A percentile compares a stretch with the other conserved stretches of the same genome.
phyloP scores from a whole-genome alignment of 2,329 filamentous ascomycete species.

The Arthrobotrys musiformis region DNA sequence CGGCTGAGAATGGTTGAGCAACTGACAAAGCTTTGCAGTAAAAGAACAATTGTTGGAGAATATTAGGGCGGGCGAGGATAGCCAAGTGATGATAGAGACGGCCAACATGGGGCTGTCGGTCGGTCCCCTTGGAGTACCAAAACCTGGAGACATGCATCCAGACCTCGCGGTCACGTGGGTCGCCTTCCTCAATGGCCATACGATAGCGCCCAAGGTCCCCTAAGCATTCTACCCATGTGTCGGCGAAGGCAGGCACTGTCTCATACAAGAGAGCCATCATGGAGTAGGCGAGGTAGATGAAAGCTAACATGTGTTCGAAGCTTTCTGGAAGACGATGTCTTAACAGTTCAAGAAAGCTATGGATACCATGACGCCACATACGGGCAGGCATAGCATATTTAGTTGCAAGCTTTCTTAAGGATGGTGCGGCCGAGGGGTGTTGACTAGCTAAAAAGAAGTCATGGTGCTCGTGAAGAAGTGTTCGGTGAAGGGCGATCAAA shows the following conservation, averaged over 20 bases:
- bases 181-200: slow-evolving; percentile 91
- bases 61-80: slow-evolving; percentile 77
- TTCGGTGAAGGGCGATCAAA: slow-evolving; percentile 82
- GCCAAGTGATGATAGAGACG: slow-evolving; percentile 89
- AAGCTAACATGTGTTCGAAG: slow-evolving; percentile 88
- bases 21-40: slow-evolving; percentile 78
- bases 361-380: slow-evolving; percentile 95
- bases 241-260: slow-evolving; percentile 81
- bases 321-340: slow-evolving; percentile 78
- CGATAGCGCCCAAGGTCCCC: slow-evolving; percentile 79
- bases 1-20: slow-evolving; percentile 73
- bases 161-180: slow-evolving; percentile 77
- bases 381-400: slow-evolving; percentile 92
- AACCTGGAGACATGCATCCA: slow-evolving; percentile 83
- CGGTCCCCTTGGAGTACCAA: slow-evolving; percentile 87
- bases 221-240: slow-evolving; percentile 93
- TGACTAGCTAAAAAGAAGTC: slow-evolving; percentile 89
- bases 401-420: slow-evolving; percentile 74
- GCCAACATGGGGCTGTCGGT: slow-evolving; percentile 78
- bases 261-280: slow-evolving; percentile 90
- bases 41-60: slow-evolving; percentile 76
- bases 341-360: slow-evolving; percentile 81
- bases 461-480: slow-evolving; percentile 81
- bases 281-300: slow-evolving; percentile 87
- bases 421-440: slow-evolving; percentile 79